Conservation (phyloP, 2,329 filamentous ascomycete species). For the Microsporum audouinii region DNA sequence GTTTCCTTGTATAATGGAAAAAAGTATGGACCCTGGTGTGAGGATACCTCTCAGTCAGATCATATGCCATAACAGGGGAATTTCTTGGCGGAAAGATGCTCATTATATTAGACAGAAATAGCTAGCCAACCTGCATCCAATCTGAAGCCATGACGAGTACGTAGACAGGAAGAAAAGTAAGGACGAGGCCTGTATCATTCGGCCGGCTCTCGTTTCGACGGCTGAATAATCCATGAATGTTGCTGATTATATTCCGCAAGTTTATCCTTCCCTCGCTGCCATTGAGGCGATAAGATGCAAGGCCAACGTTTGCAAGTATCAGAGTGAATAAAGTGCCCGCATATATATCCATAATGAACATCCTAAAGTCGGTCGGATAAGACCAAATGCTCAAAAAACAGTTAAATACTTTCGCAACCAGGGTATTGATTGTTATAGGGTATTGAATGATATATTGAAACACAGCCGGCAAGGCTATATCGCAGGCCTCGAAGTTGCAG, state of each 20-base stretch:
- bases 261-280: neutral
- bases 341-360: slow-evolving; percentile 7
- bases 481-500: no score
- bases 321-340: slow-evolving; percentile 4
- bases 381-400: neutral
- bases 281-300: slow-evolving; percentile 4
- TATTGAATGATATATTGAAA: no score
- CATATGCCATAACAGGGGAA: neutral
- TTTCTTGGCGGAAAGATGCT: neutral
- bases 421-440: no score
- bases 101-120: neutral
- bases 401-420: neutral
- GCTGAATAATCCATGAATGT: neutral
- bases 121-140: slow-evolving; percentile 11
- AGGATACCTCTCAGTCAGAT: neutral
- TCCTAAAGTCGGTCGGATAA: neutral
- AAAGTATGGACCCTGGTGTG: slow-evolving; percentile 10
- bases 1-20: slow-evolving; percentile 13
- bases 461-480: no score
- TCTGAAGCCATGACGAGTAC: slow-evolving; percentile 12
- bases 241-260: neutral
- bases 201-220: neutral
- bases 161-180: slow-evolving; percentile 10
- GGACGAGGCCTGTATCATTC: slow-evolving; percentile 1
- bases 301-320: slow-evolving; percentile 8